phyloP scores from a whole-genome alignment of 2,329 filamentous ascomycete species.

The Fusarium sp. region DNA sequence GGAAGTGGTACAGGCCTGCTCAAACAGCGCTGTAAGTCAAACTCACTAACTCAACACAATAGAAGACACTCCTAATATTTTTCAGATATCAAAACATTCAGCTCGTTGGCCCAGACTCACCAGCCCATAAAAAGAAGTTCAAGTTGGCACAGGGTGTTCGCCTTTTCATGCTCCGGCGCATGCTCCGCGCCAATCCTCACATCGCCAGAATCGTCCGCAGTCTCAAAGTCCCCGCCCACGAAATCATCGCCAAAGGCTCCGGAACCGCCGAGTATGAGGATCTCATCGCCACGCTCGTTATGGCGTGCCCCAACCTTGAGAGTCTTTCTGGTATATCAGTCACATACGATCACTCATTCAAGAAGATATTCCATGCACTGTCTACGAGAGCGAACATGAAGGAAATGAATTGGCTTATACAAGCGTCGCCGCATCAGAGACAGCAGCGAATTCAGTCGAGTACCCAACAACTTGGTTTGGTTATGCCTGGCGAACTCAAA shows the following conservation, averaged over 20 bases:
- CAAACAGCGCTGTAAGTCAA: constrained; percentile 61
- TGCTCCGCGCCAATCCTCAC: constrained; percentile 63
- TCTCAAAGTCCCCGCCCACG: constrained; percentile 64
- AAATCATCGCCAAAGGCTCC: constrained; percentile 51
- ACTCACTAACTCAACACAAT: neutral
- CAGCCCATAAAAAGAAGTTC: constrained; percentile 66
- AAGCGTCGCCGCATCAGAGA: constrained; percentile 46
- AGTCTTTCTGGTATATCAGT: constrained; percentile 65
- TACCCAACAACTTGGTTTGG: constrained; percentile 47
- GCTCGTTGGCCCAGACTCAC: constrained; percentile 67
- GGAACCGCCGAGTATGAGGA: constrained; percentile 65
- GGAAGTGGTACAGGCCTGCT: constrained; percentile 64
- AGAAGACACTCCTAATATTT: constrained; percentile 14
- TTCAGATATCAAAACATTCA: constrained; percentile 68
- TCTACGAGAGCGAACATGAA: constrained; percentile 66
- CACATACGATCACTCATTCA: constrained; percentile 66
- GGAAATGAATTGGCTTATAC: constrained; percentile 70
- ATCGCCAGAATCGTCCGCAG: constrained; percentile 66
- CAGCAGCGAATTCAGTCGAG: constrained; percentile 46
- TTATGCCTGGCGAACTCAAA: constrained; percentile 47
- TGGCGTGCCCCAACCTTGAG: constrained; percentile 74
- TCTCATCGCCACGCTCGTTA: constrained; percentile 68
- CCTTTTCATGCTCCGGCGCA: constrained; percentile 67
- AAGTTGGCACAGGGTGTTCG: constrained; percentile 65
- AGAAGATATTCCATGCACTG: constrained; percentile 67